These are phyloP conservation scores for Cyclaneusma minus DNA, from an alignment of 2,329 filamentous ascomycete genomes.

Conservation along the genomic window DNA sequence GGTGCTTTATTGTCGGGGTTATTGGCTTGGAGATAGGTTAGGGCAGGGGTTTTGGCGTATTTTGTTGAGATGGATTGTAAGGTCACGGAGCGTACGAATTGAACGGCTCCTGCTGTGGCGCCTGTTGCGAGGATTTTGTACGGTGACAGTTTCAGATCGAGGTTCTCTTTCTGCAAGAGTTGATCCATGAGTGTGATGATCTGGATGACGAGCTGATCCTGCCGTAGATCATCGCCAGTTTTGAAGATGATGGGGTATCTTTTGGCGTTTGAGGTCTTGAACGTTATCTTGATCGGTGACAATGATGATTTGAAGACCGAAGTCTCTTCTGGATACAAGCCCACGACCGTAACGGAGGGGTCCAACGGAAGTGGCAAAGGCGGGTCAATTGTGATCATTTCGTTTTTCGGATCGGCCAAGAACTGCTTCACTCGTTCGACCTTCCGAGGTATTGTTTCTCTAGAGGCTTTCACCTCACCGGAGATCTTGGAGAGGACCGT, in stretches of 20 bases:
- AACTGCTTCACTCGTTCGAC: constrained; percentile 73
- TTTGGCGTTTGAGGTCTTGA: constrained; percentile 62
- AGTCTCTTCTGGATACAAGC: constrained; percentile 70
- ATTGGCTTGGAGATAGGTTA: constrained; percentile 75
- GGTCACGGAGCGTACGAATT: constrained; percentile 79
- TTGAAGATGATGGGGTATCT: constrained; percentile 95
- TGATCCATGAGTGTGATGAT: constrained; percentile 98
- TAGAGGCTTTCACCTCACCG: constrained; percentile 69
- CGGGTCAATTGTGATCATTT: constrained; percentile 67
- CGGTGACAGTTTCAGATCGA: constrained; percentile 86
- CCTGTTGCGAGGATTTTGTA: constrained; percentile 95
- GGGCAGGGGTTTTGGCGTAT: constrained; percentile 57
- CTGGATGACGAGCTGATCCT: constrained; percentile 93
- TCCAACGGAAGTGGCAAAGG: constrained; percentile 81
- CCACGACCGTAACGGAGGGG: constrained; percentile 63
- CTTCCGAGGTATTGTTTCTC: constrained; percentile 57
- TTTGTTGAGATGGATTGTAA: constrained; percentile 73
- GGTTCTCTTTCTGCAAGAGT: constrained; percentile 84
- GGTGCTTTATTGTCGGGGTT: constrained; percentile 75
- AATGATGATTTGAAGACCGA: constrained; percentile 93
- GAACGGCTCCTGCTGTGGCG: constrained; percentile 74
- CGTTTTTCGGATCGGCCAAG: constrained; percentile 78
- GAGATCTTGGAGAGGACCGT: constrained; percentile 78
- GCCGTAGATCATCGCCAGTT: constrained; percentile 85
- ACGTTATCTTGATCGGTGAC: constrained; percentile 79